Evolutionary conservation across 257 asterid species (phyloP).

Genomic region (Salvia rosmarinus): DNA sequence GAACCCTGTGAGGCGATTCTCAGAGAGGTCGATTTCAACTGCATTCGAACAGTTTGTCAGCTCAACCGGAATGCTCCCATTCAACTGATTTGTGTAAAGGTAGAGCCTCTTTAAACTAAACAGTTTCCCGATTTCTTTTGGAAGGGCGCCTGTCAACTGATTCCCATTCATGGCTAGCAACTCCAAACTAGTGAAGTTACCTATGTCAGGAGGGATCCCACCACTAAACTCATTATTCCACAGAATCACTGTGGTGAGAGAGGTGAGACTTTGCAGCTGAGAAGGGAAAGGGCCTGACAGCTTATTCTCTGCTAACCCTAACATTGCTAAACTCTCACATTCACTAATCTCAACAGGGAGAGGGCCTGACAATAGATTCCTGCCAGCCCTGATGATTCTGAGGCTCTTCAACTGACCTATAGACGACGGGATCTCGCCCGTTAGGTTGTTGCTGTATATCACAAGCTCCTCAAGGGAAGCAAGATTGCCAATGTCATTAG

Average conservation of each 20-base stretch:
- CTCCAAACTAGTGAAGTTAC: slow-evolving; percentile 72
- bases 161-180: slow-evolving; percentile 66
- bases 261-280: slow-evolving; percentile 58
- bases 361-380: slow-evolving; percentile 65
- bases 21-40: slow-evolving; percentile 79
- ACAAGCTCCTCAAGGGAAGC: slow-evolving; percentile 73
- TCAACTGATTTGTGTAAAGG: slow-evolving; percentile 65
- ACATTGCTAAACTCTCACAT: slow-evolving; percentile 64
- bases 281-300: slow-evolving; percentile 69
- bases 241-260: slow-evolving; percentile 59
- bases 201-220: slow-evolving; percentile 69
- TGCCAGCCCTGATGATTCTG: slow-evolving; percentile 67
- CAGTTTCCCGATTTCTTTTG: slow-evolving; percentile 69
- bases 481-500: slow-evolving; percentile 57
- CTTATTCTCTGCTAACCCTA: slow-evolving; percentile 72
- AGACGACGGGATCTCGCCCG: slow-evolving; percentile 65
- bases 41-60: slow-evolving; percentile 61
- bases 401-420: slow-evolving; percentile 61
- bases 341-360: slow-evolving; percentile 61
- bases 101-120: slow-evolving; percentile 52
- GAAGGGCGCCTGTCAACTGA: slow-evolving; percentile 60
- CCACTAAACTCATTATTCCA: slow-evolving; percentile 70
- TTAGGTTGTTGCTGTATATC: slow-evolving; percentile 76
- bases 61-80: slow-evolving; percentile 77
- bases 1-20: slow-evolving; percentile 60